Conservation (phyloP, 129 eudicot genomes). For the Flaveria ramosissima region DNA sequence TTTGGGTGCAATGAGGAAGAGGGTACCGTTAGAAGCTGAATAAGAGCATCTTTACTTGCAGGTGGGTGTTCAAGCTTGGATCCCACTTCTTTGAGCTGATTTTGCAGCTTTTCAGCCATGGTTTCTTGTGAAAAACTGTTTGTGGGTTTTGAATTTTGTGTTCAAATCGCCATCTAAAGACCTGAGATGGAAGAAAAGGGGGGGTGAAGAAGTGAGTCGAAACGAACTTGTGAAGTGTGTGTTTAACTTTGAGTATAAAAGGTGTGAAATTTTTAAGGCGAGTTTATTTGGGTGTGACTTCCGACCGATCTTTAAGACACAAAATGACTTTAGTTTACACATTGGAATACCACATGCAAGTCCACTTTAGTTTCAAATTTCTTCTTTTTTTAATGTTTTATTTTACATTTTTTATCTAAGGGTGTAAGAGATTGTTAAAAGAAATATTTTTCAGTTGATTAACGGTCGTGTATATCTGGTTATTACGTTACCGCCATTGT, state of each 20-base stretch:
- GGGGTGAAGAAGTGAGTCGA: constrained; percentile 11
- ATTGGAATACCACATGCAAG: constrained; percentile 12
- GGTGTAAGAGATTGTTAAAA: no score
- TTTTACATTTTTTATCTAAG: no score
- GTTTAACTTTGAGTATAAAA: neutral
- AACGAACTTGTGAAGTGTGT: neutral
- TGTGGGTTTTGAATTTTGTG: neutral
- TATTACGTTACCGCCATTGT: neutral
- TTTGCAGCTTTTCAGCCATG: constrained; percentile 34
- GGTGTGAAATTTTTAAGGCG: neutral
- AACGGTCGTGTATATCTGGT: no score
- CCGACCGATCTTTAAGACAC: neutral
- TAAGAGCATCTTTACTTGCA: constrained; percentile 37
- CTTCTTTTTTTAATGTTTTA: neutral
- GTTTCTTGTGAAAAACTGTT: constrained; percentile 6
- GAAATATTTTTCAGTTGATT: no score
- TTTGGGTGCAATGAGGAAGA: constrained; percentile 12
- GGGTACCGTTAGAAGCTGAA: constrained; percentile 36
- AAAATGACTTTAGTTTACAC: neutral
- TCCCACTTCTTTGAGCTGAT: constrained; percentile 39
- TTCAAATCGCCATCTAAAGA: constrained; percentile 37
- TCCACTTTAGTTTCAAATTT: neutral
- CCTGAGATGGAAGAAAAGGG: neutral
- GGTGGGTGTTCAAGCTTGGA: constrained; percentile 36
- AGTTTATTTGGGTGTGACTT: neutral